A percentile compares a stretch with the other conserved stretches of the same genome.
Evolutionary conservation across 2,329 filamentous ascomycete species (phyloP).

Genomic region (Blastomyces gilchristii): DNA sequence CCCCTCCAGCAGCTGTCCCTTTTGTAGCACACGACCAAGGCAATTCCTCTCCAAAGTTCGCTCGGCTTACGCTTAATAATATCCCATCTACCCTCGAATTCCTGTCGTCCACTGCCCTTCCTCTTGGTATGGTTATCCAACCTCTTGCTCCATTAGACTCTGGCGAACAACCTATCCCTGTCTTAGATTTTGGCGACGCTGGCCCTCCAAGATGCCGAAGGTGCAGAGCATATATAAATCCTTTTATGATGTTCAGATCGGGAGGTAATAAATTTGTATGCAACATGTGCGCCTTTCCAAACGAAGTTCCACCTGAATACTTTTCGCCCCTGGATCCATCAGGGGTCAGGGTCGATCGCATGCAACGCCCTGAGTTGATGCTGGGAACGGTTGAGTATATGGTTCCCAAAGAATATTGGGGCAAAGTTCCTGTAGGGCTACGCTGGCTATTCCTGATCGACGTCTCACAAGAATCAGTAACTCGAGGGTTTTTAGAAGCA

Average conservation of each 20-base stretch:
- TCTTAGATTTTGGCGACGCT: constrained; percentile 85
- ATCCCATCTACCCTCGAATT: constrained; percentile 77
- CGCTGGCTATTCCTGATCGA: constrained; percentile 88
- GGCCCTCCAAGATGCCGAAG: constrained; percentile 85
- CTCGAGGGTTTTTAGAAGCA: constrained; percentile 79
- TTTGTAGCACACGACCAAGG: constrained; percentile 95
- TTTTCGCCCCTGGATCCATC: constrained; percentile 83
- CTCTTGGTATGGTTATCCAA: constrained; percentile 79
- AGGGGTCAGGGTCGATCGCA: constrained; percentile 75
- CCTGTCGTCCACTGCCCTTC: constrained; percentile 67
- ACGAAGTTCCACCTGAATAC: constrained; percentile 85
- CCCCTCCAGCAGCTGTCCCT: constrained; percentile 76
- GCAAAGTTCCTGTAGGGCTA: constrained; percentile 79
- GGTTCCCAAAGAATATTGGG: constrained; percentile 98
- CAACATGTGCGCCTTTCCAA: constrained; percentile 95
- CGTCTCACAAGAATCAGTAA: constrained; percentile 81
- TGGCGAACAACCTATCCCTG: constrained; percentile 77
- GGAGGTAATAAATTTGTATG: constrained; percentile 96
- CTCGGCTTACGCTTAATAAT: constrained; percentile 83
- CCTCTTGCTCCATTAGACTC: constrained; percentile 73
- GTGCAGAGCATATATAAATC: constrained; percentile 95
- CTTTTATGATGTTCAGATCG: constrained; percentile 93
- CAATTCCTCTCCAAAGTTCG: constrained; percentile 90
- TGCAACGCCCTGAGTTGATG: constrained; percentile 79
- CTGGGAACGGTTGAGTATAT: constrained; percentile 91